phyloP scores from a whole-genome alignment of 2,329 filamentous ascomycete genomes.

The Ophiocordyceps polyrhachis-furcata region DNA sequence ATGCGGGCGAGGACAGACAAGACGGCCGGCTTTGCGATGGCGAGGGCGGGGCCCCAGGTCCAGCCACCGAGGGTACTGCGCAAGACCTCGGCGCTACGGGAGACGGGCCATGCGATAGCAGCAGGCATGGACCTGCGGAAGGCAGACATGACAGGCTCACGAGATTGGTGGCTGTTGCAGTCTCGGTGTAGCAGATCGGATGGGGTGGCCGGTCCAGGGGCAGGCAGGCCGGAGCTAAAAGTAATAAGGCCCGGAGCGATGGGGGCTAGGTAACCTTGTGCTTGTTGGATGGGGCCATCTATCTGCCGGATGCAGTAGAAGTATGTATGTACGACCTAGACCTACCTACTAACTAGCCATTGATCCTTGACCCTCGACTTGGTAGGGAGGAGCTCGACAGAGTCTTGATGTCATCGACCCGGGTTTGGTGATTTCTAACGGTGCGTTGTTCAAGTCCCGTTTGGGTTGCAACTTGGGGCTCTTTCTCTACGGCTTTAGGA shows the following conservation, averaged over 20 bases:
- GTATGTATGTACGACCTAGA: too few relatives aligned
- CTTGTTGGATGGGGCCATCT: neutral
- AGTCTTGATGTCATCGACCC: conserved; percentile 7
- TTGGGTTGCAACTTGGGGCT: too few relatives aligned
- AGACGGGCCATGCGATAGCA: conserved; percentile 18
- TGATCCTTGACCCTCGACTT: neutral
- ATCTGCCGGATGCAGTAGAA: neutral
- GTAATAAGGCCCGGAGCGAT: neutral
- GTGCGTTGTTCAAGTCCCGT: neutral
- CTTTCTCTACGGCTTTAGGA: too few relatives aligned
- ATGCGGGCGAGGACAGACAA: conserved; percentile 26
- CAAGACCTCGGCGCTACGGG: conserved; percentile 19
- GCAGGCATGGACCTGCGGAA: conserved; percentile 9
- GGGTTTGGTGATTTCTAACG: neutral
- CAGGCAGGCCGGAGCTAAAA: neutral
- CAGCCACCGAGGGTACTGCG: conserved; percentile 23
- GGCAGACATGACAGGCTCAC: conserved; percentile 2
- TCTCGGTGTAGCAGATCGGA: neutral
- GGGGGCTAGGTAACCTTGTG: neutral
- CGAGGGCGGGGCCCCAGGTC: conserved; percentile 27
- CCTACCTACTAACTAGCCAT: too few relatives aligned
- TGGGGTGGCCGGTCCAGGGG: neutral
- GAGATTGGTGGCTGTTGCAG: neutral
- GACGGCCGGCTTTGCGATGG: conserved; percentile 26
- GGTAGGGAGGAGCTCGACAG: neutral